Base-by-base conservation (phyloP, 345 rosid species). In the Gossypium anomalum region DNA sequence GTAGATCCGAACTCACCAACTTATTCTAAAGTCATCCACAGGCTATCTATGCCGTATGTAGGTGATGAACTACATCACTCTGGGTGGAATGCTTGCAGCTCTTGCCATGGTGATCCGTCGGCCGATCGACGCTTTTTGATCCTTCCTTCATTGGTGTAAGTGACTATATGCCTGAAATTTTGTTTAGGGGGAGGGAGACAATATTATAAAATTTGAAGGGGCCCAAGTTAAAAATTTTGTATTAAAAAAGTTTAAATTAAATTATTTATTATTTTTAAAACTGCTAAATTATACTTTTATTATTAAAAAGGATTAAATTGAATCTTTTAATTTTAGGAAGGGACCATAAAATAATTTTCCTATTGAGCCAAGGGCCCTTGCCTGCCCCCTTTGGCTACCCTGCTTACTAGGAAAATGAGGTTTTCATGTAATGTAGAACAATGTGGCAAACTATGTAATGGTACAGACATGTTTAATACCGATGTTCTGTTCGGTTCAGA, bases 31-130 rank as follows among this genome's bases (percentile, higher is more conserved):
- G 90, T 92, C 8, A 88, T 92, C 78, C 93, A 91, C 64, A 83
- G 97, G 84, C 80, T 94, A 2, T 82, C 91, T 58, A 80, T 90
- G 83, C 94, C 96, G 19, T 69, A 86, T 79, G 2, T 90, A 3
- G 97, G 93, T 66, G 97, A 94, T 85, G 98, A 92, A 78, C 87
- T 94, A 52, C 97, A 94, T 82, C 97, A 92, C 77, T 84, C 93
- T 7, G 97, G 97, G 20, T 94, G 97, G 98, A 94, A 94, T 77
- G 49, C 93, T n/a, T 94, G 98, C 81, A 94, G 98, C 78, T 94
- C 98, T 64, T 94, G 97, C 87, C 89, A 88, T 76, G 97, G 92
- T n/a, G 93, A 92, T 84, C 87, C 95, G 12, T 87, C 95, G 0
- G 90, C 87, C 20, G 57, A 74, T 2, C 85, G 98, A 43, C 93